These are phyloP conservation scores for Apiotrichum porosum DNA, from an alignment of 1,284 basidiomycete species.

Conservation along the genomic window DNA sequence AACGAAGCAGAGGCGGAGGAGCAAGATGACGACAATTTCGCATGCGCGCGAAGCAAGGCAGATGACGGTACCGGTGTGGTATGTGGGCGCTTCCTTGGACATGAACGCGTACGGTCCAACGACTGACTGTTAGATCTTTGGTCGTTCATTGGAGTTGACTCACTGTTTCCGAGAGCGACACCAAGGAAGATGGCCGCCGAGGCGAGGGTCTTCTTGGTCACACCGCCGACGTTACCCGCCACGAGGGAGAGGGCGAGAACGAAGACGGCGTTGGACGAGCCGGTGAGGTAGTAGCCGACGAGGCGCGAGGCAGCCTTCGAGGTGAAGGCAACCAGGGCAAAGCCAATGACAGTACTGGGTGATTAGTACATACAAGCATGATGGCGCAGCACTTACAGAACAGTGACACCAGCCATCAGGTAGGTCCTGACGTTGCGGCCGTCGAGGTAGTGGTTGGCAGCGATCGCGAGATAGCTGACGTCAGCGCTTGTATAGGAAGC, in stretches of 20 bases:
- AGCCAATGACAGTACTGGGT: slow-evolving; percentile 36
- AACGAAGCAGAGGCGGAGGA: slow-evolving; percentile 43
- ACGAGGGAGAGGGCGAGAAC: slow-evolving; percentile 49
- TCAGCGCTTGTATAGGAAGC: not conserved
- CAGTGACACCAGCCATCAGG: slow-evolving; percentile 19
- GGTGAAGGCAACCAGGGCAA: slow-evolving; percentile 32
- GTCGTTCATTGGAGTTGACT: not conserved
- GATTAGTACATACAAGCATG: too few relatives aligned
- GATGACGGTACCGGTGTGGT: slow-evolving; percentile 47
- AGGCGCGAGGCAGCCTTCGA: slow-evolving; percentile 18
- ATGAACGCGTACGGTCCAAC: slow-evolving; percentile 50
- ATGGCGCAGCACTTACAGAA: too few relatives aligned
- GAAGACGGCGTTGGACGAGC: slow-evolving; percentile 49
- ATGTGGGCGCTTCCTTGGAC: slow-evolving; percentile 42
- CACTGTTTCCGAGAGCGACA: slow-evolving; percentile 40
- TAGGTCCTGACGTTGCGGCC: slow-evolving; percentile 24
- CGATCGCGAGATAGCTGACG: slow-evolving; percentile 21
- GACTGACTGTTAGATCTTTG: too few relatives aligned
- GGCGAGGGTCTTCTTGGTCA: slow-evolving; percentile 48
- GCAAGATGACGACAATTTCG: slow-evolving; percentile 45
- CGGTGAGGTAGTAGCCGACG: slow-evolving; percentile 37
- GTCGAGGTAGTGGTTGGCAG: slow-evolving; percentile 27
- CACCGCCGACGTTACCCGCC: slow-evolving; percentile 50
- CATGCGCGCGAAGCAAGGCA: slow-evolving; percentile 45
- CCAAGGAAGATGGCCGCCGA: slow-evolving; percentile 31